Conservation (phyloP, 768 basidiomycete species). For the Phanerochaete sordida region DNA sequence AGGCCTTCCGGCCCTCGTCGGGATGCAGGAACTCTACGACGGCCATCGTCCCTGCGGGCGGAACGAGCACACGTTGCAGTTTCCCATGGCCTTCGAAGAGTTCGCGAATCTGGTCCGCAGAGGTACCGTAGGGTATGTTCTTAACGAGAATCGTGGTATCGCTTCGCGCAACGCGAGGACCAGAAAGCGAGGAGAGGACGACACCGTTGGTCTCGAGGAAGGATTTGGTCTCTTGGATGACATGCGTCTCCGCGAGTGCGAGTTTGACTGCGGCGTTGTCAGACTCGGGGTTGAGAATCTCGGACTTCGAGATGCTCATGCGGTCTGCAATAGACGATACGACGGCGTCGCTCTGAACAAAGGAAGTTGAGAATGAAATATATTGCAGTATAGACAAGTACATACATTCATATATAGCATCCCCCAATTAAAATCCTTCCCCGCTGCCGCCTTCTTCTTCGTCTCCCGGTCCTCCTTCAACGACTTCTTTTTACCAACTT, state of each 20-base stretch:
- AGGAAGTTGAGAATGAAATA: conserved; percentile 18
- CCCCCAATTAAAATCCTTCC: conserved; percentile 87
- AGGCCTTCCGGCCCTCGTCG: conserved; percentile 70
- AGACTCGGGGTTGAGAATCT: conserved; percentile 82
- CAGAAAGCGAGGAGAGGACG: conserved; percentile 53
- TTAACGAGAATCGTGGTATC: conserved; percentile 89
- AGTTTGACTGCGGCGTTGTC: conserved; percentile 88
- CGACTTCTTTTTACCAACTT: conserved; percentile 44
- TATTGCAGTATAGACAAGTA: conserved; percentile 27
- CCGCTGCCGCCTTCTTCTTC: conserved; percentile 63
- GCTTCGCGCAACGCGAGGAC: conserved; percentile 44
- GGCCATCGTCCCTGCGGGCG: conserved; percentile 91
- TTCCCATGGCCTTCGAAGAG: conserved; percentile 77
- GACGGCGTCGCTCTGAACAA: conserved; percentile 83
- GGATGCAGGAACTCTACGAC: conserved; percentile 82
- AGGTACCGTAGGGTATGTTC: conserved; percentile 93
- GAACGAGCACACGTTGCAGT: conserved; percentile 70
- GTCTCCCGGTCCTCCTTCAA: conserved; percentile 57
- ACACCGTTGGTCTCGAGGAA: conserved; percentile 83
- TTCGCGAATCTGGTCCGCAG: conserved; percentile 67
- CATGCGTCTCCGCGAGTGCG: conserved; percentile 93
- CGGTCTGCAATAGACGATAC: conserved; percentile 86
- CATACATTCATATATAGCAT: conserved; percentile 97
- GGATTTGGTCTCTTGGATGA: conserved; percentile 91
- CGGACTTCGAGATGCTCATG: conserved; percentile 82